Evolutionary conservation across 805 yeast species (phyloP).

Genomic region (Spencermartinsiella europaea): DNA sequence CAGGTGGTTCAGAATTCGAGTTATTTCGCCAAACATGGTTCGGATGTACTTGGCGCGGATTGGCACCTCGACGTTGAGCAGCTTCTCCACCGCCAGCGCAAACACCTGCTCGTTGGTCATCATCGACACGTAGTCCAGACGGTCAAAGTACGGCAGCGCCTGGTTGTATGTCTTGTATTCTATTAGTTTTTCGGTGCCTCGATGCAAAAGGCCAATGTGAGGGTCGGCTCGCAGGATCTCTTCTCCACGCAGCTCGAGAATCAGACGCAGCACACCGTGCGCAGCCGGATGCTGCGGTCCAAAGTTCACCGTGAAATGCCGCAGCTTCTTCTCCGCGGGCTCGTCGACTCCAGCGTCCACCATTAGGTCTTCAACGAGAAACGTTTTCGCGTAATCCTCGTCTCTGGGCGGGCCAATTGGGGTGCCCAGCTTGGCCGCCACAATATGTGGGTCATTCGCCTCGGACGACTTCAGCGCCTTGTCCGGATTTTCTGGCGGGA

Average conservation of each 20-base stretch:
- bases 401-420: constrained; percentile 32
- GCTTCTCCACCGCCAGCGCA: constrained; percentile 77
- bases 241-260: constrained; percentile 82
- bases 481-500: neutral
- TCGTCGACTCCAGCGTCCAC: constrained; percentile 4
- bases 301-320: constrained; percentile 85
- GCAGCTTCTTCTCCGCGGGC: constrained; percentile 44
- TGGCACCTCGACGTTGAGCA: constrained; percentile 79
- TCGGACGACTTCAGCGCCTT: neutral
- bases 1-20: constrained; percentile 76
- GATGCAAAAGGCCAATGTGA: constrained; percentile 79
- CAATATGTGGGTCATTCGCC: neutral
- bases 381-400: constrained; percentile 27
- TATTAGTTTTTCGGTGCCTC: constrained; percentile 86
- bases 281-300: constrained; percentile 97
- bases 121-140: constrained; percentile 79
- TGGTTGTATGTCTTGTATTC: constrained; percentile 83
- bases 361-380: constrained; percentile 29
- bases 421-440: neutral
- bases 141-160: constrained; percentile 83
- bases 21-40: constrained; percentile 81
- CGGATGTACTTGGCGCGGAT: constrained; percentile 79
- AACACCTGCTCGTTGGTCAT: constrained; percentile 89
- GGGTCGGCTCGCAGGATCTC: constrained; percentile 85
- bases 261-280: constrained; percentile 84